These are phyloP conservation scores for Beta macrorhiza DNA, from an alignment of 179 eudicot genomes.

Conservation along the genomic window DNA sequence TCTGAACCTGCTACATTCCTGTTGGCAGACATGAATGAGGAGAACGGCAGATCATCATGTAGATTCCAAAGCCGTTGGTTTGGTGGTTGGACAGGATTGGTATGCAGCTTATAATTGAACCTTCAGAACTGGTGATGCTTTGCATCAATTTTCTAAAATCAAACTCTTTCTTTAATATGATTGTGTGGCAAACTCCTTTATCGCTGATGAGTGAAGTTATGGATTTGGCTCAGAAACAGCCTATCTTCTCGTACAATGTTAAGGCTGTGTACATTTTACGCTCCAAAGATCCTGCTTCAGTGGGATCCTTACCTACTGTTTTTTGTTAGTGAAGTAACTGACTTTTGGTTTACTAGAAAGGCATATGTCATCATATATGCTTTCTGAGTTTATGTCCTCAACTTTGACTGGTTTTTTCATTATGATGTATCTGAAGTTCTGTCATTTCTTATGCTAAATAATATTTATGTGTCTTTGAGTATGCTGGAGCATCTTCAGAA, in stretches of 20 bases:
- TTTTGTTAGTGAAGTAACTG: not conserved
- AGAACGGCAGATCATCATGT: constrained; percentile 29
- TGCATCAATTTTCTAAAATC: not conserved
- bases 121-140: not conserved
- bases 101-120: constrained; percentile 24
- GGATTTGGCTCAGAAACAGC: not conserved
- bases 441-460: not conserved
- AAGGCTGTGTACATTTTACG: not conserved
- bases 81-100: constrained; percentile 81
- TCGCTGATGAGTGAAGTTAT: not conserved
- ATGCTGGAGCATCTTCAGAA: not conserved
- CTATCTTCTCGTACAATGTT: not conserved
- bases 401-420: not conserved
- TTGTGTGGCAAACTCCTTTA: not conserved
- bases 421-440: not conserved
- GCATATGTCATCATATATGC: not conserved
- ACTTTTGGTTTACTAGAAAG: not conserved
- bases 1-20: constrained; percentile 17
- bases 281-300: not conserved
- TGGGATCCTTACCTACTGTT: not conserved
- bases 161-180: not conserved
- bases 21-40: constrained; percentile 39
- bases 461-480: constrained; percentile 4
- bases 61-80: constrained; percentile 77
- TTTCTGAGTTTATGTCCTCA: not conserved